phyloP scores from a whole-genome alignment of 495 filamentous ascomycete species.

The Aspergillus cavernicola region DNA sequence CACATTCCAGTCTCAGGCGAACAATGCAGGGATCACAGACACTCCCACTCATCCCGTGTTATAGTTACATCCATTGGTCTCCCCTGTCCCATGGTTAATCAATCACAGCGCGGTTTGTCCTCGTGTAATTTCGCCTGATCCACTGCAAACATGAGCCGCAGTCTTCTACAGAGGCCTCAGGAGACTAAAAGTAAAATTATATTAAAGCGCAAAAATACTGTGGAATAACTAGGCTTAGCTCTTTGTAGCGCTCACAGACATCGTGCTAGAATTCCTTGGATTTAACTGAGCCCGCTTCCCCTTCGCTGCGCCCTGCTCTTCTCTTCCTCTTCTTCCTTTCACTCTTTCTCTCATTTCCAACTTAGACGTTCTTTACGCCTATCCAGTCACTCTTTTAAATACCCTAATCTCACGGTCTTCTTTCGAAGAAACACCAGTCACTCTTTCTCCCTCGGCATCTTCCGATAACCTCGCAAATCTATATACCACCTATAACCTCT shows the following conservation, averaged over 20 bases:
- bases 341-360: conserved; percentile 10
- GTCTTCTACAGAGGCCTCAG: not conserved
- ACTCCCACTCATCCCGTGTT: conserved; percentile 1
- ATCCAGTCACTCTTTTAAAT: conserved; percentile 22
- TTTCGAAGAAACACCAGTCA: conserved; percentile 18
- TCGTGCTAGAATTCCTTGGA: not conserved
- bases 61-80: not conserved
- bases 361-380: conserved; percentile 8
- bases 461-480: not conserved
- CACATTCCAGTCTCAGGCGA: not conserved
- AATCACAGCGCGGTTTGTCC: not conserved
- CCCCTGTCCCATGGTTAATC: not conserved
- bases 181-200: too few species aligned
- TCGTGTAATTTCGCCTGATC: conserved; percentile 5
- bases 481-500: conserved; percentile 11
- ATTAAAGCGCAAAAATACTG: not conserved
- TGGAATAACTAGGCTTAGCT: not conserved
- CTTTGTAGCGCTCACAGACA: not conserved
- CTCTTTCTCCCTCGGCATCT: conserved; percentile 28
- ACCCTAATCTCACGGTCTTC: conserved; percentile 17
- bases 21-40: conserved; percentile 3
- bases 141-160: conserved; percentile 12
- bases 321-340: conserved; percentile 13
- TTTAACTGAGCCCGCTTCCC: not conserved
- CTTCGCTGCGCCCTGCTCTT: conserved; percentile 5